Conservation (phyloP, 2,329 filamentous ascomycete species). For the Colletotrichum karsti region DNA sequence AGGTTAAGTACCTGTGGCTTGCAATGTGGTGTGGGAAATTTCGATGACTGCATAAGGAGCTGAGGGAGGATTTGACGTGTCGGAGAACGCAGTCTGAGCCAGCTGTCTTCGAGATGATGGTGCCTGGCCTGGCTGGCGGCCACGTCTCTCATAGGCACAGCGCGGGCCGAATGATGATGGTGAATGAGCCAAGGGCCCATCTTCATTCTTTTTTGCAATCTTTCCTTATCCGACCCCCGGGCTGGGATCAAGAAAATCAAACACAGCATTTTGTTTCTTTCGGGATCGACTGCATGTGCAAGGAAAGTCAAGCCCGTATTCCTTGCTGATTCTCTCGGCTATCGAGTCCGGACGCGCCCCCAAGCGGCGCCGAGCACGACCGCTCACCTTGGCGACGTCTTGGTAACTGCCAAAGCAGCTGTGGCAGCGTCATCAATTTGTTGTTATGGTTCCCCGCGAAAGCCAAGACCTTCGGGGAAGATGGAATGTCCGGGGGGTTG, state of each 20-base stretch:
- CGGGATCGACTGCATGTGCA: not conserved
- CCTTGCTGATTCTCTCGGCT: slow-evolving; percentile 2
- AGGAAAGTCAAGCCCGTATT: not conserved
- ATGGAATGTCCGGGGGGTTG: not conserved
- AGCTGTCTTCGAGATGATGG: not conserved
- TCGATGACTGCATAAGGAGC: not conserved
- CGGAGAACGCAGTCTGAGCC: not conserved
- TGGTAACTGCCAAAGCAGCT: not conserved
- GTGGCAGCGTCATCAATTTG: slow-evolving; percentile 20
- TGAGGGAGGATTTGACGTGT: not conserved
- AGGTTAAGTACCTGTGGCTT: not conserved
- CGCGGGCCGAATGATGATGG: not conserved
- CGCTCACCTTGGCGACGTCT: slow-evolving; percentile 14
- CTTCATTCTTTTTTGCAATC: not conserved
- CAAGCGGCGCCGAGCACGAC: not conserved
- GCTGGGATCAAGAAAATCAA: not conserved
- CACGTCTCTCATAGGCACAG: not conserved
- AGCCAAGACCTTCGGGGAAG: not conserved
- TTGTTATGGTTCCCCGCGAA: not conserved
- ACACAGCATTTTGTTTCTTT: not conserved
- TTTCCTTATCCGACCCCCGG: not conserved
- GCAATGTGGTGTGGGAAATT: not conserved
- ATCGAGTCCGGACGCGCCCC: not conserved
- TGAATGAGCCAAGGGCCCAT: not conserved
- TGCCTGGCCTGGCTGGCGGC: not conserved